phyloP scores from a whole-genome alignment of 495 filamentous ascomycete genomes.

The Talaromyces stipitatus region DNA sequence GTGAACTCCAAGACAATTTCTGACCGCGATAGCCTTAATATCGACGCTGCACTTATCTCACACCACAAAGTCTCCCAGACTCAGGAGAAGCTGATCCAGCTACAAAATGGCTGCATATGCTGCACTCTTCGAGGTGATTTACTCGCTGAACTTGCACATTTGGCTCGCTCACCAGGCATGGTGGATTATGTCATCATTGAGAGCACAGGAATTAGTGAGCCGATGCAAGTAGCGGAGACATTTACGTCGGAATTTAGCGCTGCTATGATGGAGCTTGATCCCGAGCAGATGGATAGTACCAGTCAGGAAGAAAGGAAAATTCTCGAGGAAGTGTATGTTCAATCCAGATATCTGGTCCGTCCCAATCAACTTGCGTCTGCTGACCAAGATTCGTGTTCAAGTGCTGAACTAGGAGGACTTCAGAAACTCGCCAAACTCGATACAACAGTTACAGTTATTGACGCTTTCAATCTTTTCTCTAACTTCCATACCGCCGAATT shows the following conservation, averaged over 20 bases:
- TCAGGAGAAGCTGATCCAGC: constrained; percentile 50
- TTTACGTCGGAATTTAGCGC: constrained; percentile 45
- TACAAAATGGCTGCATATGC: constrained; percentile 58
- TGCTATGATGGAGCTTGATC: constrained; percentile 31
- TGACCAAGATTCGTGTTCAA: constrained; percentile 10
- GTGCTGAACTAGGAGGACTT: constrained; percentile 41
- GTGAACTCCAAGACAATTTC: too few relatives aligned
- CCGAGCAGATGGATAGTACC: constrained; percentile 16
- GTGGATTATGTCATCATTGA: constrained; percentile 55
- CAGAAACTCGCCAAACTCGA: constrained; percentile 48
- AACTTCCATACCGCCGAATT: constrained; percentile 53
- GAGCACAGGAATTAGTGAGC: constrained; percentile 54
- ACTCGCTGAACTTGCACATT: constrained; percentile 42
- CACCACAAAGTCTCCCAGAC: constrained; percentile 43
- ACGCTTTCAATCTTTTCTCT: constrained; percentile 50
- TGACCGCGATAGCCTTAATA: constrained; percentile 34
- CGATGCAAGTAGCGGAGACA: constrained; percentile 56
- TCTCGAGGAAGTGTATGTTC: constrained; percentile 29
- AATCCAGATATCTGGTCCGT: too few relatives aligned
- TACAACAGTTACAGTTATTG: constrained; percentile 51
- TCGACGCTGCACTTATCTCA: constrained; percentile 47
- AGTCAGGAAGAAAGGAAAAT: constrained; percentile 28
- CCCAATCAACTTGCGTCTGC: not conserved
- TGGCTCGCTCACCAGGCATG: constrained; percentile 35
- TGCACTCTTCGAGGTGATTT: constrained; percentile 53